Conservation (phyloP, 176 grass and related monocot genomes). For the Juncus effusus region DNA sequence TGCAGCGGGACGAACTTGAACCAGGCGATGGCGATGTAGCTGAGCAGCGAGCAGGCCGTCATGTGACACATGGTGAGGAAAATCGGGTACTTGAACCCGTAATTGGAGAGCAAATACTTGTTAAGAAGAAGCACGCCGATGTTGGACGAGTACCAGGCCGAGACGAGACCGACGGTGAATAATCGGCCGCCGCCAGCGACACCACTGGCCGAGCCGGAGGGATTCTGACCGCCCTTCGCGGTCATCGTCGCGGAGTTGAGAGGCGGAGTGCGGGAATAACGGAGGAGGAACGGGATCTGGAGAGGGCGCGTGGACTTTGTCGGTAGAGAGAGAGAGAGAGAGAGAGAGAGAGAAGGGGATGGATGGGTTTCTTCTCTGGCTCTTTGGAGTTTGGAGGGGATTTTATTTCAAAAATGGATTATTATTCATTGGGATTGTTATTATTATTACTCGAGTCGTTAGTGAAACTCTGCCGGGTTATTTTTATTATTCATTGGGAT, state of each 20-base stretch:
- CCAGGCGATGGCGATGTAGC: slow-evolving; percentile 56
- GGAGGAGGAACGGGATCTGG: not conserved
- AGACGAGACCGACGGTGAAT: slow-evolving; percentile 46
- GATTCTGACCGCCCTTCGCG: slow-evolving; percentile 32
- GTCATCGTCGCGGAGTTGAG: slow-evolving; percentile 26
- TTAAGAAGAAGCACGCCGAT: slow-evolving; percentile 61
- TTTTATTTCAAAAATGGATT: slow-evolving; percentile 20
- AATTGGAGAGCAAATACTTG: slow-evolving; percentile 53
- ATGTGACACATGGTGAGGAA: slow-evolving; percentile 81
- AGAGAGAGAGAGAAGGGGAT: not conserved
- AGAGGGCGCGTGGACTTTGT: not conserved
- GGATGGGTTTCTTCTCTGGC: not conserved
- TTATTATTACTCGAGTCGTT: no score
- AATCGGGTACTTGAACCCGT: slow-evolving; percentile 64
- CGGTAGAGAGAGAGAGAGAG: not conserved
- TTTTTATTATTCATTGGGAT: no score
- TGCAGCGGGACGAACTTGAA: slow-evolving; percentile 55
- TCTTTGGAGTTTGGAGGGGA: slow-evolving; percentile 7
- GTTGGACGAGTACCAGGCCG: slow-evolving; percentile 62
- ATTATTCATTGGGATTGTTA: no score
- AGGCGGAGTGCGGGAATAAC: not conserved
- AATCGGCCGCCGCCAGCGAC: slow-evolving; percentile 30
- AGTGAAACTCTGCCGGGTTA: no score
- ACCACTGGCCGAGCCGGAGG: not conserved
- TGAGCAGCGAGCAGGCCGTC: slow-evolving; percentile 57